phyloP scores from a whole-genome alignment of 805 yeast genomes.

The Priceomyces fermenticarens region DNA sequence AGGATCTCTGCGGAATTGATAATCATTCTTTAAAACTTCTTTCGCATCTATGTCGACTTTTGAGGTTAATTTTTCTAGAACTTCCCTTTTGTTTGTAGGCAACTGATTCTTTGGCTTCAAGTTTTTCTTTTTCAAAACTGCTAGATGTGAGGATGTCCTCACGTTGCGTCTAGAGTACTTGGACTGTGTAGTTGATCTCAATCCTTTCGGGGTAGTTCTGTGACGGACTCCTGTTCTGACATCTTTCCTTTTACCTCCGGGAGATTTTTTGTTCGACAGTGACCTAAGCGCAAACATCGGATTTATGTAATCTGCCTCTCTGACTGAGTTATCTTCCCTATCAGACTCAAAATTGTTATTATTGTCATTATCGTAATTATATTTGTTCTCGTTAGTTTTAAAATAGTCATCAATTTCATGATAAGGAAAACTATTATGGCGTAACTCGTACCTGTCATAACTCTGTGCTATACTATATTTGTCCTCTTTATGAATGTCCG shows the following conservation, averaged over 20 bases:
- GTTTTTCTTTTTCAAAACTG: conserved; percentile 1
- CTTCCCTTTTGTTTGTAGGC: neutral
- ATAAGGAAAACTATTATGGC: too few species aligned
- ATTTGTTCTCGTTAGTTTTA: too few species aligned
- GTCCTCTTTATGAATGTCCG: neutral
- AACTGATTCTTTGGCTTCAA: neutral
- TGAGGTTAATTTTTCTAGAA: neutral
- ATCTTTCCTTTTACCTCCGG: neutral
- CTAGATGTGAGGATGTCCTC: neutral
- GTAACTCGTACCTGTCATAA: neutral
- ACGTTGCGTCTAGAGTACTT: too few species aligned
- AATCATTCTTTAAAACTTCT: conserved; percentile 7
- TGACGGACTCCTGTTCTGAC: too few species aligned
- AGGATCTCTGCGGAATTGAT: conserved; percentile 25
- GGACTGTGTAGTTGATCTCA: too few species aligned
- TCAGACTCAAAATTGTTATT: neutral
- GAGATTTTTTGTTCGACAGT: neutral
- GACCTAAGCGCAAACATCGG: conserved; percentile 9
- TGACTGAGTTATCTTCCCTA: conserved; percentile 9
- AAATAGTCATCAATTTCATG: too few species aligned
- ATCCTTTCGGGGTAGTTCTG: too few species aligned
- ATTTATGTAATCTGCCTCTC: conserved; percentile 15
- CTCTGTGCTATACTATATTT: neutral
- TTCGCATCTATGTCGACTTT: conserved; percentile 1
- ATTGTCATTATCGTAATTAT: too few species aligned